Base-by-base conservation (phyloP, 441 rosid genomes). In the Capsella rubella region DNA sequence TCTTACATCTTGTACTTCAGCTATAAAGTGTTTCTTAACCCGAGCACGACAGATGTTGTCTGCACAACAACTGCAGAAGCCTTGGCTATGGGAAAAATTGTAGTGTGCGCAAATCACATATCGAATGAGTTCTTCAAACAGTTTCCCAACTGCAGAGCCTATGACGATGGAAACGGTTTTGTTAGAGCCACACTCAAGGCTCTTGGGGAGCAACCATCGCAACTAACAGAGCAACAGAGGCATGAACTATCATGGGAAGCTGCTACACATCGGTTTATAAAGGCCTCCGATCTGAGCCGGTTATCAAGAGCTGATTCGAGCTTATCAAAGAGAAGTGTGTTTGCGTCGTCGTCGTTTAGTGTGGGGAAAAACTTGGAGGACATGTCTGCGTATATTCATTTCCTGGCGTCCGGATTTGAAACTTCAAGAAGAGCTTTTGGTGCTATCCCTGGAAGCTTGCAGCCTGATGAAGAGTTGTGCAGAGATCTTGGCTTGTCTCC, bases 61-160 rank as follows among this genome's bases (percentile, higher is more conserved):
- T 95, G 98, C 85, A 95, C 99, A 14, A 91, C 97, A 46, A 93
- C 96, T 7, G 96, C 96, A 52, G 99, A 95, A 86, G 99, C 98
- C 43, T 79, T 95, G 78, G 99, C 99, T 34, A 95, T 95, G 99
- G 98, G 98, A 2, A 95, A 95, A 77, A 79, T 72, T 3, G 97
- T 90, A 46, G 88, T 95, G 10, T 91, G 96, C 54, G 92, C 97
- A 53, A 81, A 95, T 65, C 98, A 93, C 80, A 79, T 86, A 50
- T 93, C 98, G 3, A 95, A 95, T 32, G 91, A 90, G 59, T 95
- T 92, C 86, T 95, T 95, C 84, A 95, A 86, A 86, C 96, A 89
- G 84, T 92, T 95, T 66, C 85, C 93, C 6, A 95, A 91, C 79
- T 95, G 99, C 80, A 80, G 81, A 63, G 78, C 64, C 18, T 95